These are phyloP conservation scores for Fusarium setosum DNA, from an alignment of 2,329 filamentous ascomycete species.

Conservation along the genomic window DNA sequence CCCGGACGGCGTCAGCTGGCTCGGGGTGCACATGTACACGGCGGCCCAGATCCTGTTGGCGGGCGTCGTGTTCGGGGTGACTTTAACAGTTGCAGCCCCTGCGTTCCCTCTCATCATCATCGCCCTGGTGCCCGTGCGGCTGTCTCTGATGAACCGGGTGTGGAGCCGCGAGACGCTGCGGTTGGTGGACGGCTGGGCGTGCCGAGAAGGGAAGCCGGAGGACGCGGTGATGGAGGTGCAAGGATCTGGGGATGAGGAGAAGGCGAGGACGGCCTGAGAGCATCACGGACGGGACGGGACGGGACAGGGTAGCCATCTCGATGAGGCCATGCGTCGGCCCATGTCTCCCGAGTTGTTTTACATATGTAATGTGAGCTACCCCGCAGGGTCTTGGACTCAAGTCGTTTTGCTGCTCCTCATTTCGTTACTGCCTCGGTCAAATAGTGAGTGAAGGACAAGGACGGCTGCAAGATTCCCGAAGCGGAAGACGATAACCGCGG, in stretches of 20 bases:
- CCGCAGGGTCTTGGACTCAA: slow-evolving; percentile 13
- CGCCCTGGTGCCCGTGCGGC: slow-evolving; percentile 69
- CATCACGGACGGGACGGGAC: not conserved
- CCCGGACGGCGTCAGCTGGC: slow-evolving; percentile 58
- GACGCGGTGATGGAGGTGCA: slow-evolving; percentile 48
- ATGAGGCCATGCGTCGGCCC: slow-evolving; percentile 1
- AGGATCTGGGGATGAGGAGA: slow-evolving; percentile 43
- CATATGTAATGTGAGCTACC: slow-evolving; percentile 37
- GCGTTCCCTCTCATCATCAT: slow-evolving; percentile 74
- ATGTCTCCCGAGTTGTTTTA: slow-evolving; percentile 43
- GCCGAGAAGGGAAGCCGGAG: slow-evolving; percentile 64
- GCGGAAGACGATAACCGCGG: slow-evolving; percentile 31
- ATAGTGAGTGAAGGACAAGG: not conserved
- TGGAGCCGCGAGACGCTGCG: slow-evolving; percentile 69
- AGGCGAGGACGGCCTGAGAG: slow-evolving; percentile 29
- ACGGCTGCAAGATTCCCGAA: not conserved
- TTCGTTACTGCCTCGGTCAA: not conserved
- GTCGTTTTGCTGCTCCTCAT: not conserved
- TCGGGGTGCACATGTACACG: slow-evolving; percentile 69
- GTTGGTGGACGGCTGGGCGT: slow-evolving; percentile 59
- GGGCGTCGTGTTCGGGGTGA: slow-evolving; percentile 70
- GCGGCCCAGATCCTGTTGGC: slow-evolving; percentile 68
- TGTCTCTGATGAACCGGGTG: slow-evolving; percentile 69
- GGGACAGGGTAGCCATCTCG: not conserved
- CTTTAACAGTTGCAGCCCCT: slow-evolving; percentile 70